A percentile compares a stretch with the other conserved stretches of the same genome.
These are phyloP conservation scores for Aschersonia sp. DNA, from an alignment of 2,329 filamentous ascomycete species.

Conservation along the genomic window DNA sequence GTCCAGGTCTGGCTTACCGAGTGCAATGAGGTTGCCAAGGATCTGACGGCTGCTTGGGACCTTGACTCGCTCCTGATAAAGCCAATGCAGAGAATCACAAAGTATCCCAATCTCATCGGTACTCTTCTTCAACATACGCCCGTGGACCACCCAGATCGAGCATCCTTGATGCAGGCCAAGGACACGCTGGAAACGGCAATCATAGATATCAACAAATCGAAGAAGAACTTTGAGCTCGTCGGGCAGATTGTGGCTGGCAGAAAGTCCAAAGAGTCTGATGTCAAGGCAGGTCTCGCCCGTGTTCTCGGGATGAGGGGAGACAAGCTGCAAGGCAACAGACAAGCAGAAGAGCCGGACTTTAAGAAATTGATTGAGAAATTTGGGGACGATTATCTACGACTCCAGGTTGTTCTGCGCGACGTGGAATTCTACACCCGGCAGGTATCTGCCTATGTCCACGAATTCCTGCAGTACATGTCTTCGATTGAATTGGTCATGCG, in stretches of 20 bases:
- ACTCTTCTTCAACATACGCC: conserved; percentile 70
- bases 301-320: conserved; percentile 82
- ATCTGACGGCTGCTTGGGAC: conserved; percentile 88
- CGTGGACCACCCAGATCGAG: conserved; percentile 67
- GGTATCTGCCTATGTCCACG: conserved; percentile 62
- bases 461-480: conserved; percentile 65
- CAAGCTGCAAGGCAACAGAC: conserved; percentile 51
- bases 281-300: conserved; percentile 70
- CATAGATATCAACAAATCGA: conserved; percentile 84
- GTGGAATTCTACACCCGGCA: conserved; percentile 88
- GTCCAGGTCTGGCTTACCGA: conserved; percentile 80
- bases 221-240: conserved; percentile 86
- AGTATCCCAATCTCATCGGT: conserved; percentile 78
- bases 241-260: conserved; percentile 66
- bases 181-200: conserved; percentile 48
- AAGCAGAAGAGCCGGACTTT: conserved; percentile 71
- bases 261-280: conserved; percentile 79
- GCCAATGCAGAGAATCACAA: conserved; percentile 85
- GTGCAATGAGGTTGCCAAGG: conserved; percentile 82
- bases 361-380: conserved; percentile 72
- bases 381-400: conserved; percentile 77
- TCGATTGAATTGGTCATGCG: conserved; percentile 75
- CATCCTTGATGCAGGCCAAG: conserved; percentile 41
- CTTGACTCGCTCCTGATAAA: conserved; percentile 94
- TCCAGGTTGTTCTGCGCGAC: conserved; percentile 85